Conservation (phyloP, 129 eudicot genomes). For the Tagetes erecta region DNA sequence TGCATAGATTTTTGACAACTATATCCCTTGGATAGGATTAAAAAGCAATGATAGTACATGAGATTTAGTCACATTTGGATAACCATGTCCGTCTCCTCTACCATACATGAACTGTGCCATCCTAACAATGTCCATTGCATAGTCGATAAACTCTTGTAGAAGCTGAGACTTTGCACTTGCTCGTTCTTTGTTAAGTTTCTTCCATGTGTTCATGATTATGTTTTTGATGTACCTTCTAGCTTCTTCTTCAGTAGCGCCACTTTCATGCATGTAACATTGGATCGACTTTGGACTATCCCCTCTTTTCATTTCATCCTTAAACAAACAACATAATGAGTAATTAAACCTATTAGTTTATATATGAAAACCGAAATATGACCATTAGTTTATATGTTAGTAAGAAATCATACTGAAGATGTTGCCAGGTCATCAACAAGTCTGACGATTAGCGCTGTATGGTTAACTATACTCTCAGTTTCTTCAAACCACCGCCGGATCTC, state of each 20-base stretch:
- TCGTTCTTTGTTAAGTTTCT: conserved; percentile 31
- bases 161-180: not conserved
- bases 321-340: not conserved
- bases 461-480: conserved; percentile 8
- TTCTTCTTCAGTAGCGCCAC: conserved; percentile 39
- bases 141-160: conserved; percentile 15
- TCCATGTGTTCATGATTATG: conserved; percentile 26
- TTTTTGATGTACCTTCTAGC: conserved; percentile 32
- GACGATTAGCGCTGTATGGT: conserved; percentile 21
- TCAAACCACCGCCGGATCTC: conserved; percentile 17
- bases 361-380: not conserved
- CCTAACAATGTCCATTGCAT: conserved; percentile 27
- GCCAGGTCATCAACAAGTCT: conserved; percentile 42
- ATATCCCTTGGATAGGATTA: conserved; percentile 24
- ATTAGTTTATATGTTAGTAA: not conserved
- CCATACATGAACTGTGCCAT: conserved; percentile 33
- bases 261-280: conserved; percentile 44
- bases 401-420: conserved; percentile 33
- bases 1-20: not conserved
- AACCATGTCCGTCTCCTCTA: conserved; percentile 39
- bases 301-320: conserved; percentile 39
- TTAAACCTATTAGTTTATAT: not conserved
- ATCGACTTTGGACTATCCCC: conserved; percentile 42
- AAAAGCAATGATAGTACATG: conserved; percentile 27
- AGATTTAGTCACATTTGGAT: conserved; percentile 22